Evolutionary conservation across 2,329 filamentous ascomycete species (phyloP), one percentile per base, ranked within the genome.

Genomic region (Curvularia eragrostidis): DNA sequence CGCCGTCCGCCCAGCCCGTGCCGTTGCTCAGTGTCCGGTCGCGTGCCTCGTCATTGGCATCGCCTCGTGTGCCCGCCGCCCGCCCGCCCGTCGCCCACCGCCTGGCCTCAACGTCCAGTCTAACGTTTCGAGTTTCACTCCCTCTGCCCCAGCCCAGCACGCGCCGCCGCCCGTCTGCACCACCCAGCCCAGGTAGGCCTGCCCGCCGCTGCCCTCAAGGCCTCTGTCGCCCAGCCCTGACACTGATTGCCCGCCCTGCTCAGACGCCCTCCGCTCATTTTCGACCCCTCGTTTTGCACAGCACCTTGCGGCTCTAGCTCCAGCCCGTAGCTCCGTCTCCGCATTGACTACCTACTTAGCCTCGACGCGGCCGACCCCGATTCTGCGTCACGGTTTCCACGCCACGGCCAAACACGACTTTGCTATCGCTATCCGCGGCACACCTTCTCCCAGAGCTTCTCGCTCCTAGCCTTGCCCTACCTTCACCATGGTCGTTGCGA

Each of bases 401-500:
- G 48, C 52, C 34, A 48, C 54, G n/a, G 30, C 59, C 54, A 64
- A 62, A 64, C 61, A 59, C 54, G 15, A 56, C 54, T 48, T 52
- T 28, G 21, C 57, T 47, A 48, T 47, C 56, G 28, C 57, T 54
- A 44, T 46, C 56, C 54, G 47, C 46, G 46, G 21, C 49, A 42
- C 52, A 26, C 34, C 6, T 44, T 10, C 51, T 26, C 49, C 21
- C 38, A 41, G 21, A 30, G 4, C 23, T 12, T 24, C 44, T 30
- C 43, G 26, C 34, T 28, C 18, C 23, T 39, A 34, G 36, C 41
- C 9, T 47, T 32, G 18, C 38, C 51, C 48, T 23, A 34, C 38
- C 46, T 34, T 53, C 68, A 72, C 54, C 64, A 78, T 78, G 76
- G 75, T 77, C 48, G 76, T 77, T 44, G 76, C 75, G 56, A 78